Percentiles rank a stretch among this genome's conserved stretches.
These are phyloP conservation scores for Clavariopsis aquatica DNA, from an alignment of 495 filamentous ascomycete species.

Conservation along the genomic window DNA sequence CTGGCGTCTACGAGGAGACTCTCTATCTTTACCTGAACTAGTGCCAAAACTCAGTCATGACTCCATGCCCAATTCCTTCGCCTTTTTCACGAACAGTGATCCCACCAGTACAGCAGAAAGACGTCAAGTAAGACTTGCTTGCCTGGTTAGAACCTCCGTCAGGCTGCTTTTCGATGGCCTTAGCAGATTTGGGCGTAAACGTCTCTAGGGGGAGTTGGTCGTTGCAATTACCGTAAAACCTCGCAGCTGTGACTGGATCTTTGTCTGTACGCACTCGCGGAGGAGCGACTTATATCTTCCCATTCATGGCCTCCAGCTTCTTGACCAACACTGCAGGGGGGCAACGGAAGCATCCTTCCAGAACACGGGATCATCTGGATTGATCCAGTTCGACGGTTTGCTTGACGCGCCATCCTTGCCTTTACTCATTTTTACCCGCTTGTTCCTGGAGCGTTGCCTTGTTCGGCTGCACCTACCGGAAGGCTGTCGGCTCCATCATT, in stretches of 20 bases:
- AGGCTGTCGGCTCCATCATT: not conserved
- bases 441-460: not conserved
- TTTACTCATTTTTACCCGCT: not conserved
- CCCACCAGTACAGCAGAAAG: not conserved
- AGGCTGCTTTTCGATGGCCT: not conserved
- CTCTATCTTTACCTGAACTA: not conserved
- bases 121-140: not conserved
- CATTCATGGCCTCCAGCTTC: not conserved
- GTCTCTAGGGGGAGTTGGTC: not conserved
- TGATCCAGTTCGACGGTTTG: not conserved
- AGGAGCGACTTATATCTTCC: too few relatives aligned
- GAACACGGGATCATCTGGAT: conserved; percentile 8
- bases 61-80: not conserved
- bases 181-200: not conserved
- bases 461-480: not conserved
- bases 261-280: not conserved
- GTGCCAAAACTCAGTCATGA: not conserved
- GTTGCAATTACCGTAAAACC: not conserved
- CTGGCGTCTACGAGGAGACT: too few relatives aligned
- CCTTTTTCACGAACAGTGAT: not conserved
- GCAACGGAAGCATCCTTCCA: not conserved
- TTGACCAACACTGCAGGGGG: not conserved
- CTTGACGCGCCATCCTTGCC: not conserved
- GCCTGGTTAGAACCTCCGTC: not conserved
- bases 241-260: not conserved